phyloP scores from a whole-genome alignment of 139 green algal species.

The Pleodorina starrii region DNA sequence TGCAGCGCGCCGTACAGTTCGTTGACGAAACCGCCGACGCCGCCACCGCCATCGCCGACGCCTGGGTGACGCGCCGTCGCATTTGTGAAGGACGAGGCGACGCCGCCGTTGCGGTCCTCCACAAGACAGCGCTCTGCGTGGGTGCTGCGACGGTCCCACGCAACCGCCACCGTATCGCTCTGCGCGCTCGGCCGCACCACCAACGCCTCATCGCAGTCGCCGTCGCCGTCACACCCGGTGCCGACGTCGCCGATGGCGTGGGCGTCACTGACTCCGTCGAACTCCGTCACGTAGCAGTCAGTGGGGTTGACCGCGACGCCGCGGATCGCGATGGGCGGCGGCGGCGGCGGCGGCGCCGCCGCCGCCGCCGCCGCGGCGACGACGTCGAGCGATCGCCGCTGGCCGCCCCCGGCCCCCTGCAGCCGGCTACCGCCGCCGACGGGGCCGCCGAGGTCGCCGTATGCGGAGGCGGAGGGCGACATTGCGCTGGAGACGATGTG shows the following conservation, averaged over 20 bases:
- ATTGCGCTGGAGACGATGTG: neutral
- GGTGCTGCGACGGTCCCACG: constrained; percentile 28
- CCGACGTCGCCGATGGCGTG: neutral
- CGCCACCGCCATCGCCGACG: too few relatives aligned
- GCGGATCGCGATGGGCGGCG: too few relatives aligned
- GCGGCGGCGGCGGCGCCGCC: too few relatives aligned
- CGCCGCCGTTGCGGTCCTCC: neutral
- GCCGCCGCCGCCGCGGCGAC: too few relatives aligned
- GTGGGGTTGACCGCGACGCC: too few relatives aligned
- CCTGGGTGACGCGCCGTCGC: too few relatives aligned
- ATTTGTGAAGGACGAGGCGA: neutral
- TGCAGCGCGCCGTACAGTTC: constrained; percentile 38
- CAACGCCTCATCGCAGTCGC: neutral
- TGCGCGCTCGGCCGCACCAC: constrained; percentile 8
- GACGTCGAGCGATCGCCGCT: too few relatives aligned
- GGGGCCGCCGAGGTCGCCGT: neutral
- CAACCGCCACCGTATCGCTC: constrained; percentile 7
- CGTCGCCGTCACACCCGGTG: neutral
- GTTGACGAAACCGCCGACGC: constrained; percentile 21
- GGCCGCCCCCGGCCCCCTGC: too few relatives aligned
- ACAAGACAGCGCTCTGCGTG: constrained; percentile 8
- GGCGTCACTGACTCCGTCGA: neutral
- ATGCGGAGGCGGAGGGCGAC: neutral
- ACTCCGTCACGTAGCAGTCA: too few relatives aligned
- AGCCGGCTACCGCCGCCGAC: neutral